Conservation (phyloP, 352 stramenopile genomes). For the Globisporangium yorkense region DNA sequence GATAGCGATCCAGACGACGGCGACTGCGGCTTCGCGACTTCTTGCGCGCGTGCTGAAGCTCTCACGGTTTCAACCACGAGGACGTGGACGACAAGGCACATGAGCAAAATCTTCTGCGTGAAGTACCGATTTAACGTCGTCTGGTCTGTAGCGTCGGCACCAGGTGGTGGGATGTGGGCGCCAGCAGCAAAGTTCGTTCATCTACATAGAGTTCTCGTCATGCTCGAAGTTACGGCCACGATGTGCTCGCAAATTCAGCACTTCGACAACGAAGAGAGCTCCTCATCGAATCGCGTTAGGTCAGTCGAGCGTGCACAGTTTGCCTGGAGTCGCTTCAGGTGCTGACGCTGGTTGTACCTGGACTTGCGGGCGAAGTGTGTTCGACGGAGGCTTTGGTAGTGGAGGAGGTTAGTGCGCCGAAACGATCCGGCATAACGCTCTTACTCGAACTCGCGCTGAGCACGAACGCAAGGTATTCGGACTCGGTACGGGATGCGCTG, state of each 20-base stretch:
- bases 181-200: slow-evolving; percentile 70
- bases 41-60: slow-evolving; percentile 69
- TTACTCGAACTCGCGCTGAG: slow-evolving; percentile 77
- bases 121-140: slow-evolving; percentile 76
- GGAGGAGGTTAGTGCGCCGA: slow-evolving; percentile 35
- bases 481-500: slow-evolving; percentile 71
- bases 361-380: slow-evolving; percentile 68
- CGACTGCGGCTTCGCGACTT: slow-evolving; percentile 45
- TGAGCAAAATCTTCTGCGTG: slow-evolving; percentile 80
- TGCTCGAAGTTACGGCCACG: slow-evolving; percentile 71
- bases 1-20: slow-evolving; percentile 43
- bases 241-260: slow-evolving; percentile 60
- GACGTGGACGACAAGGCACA: slow-evolving; percentile 84
- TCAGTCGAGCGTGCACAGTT: slow-evolving; percentile 72
- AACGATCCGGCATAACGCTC: slow-evolving; percentile 57
- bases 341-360: slow-evolving; percentile 67
- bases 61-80: slow-evolving; percentile 60
- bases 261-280: slow-evolving; percentile 44
- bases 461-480: slow-evolving; percentile 61
- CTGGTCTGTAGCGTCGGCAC: slow-evolving; percentile 51
- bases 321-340: slow-evolving; percentile 71
- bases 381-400: slow-evolving; percentile 47
- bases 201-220: slow-evolving; percentile 65
- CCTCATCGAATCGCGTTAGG: slow-evolving; percentile 53
- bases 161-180: slow-evolving; percentile 59